phyloP scores from a whole-genome alignment of 2,329 filamentous ascomycete genomes.

The Ophiognomonia clavigignenti-juglandacearum region DNA sequence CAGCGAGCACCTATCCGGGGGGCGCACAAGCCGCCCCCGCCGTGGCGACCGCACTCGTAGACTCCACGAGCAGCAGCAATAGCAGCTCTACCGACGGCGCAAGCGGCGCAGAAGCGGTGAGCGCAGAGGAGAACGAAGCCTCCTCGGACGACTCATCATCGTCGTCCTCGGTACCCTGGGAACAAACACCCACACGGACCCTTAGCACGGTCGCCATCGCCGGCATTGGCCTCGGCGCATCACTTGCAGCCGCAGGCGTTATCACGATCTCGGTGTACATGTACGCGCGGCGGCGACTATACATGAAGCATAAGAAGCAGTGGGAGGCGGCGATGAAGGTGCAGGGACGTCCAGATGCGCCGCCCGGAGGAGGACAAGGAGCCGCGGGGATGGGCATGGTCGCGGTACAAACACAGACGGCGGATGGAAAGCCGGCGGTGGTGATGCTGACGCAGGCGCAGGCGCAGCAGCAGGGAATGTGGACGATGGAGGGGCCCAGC shows the following conservation, averaged over 20 bases:
- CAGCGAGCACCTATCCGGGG: neutral
- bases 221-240: conserved; percentile 2
- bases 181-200: neutral
- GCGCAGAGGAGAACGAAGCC: no score
- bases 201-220: conserved; percentile 3
- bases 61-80: neutral
- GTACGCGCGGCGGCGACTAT: conserved; percentile 3
- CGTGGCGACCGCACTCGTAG: neutral
- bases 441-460: neutral
- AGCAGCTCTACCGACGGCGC: neutral
- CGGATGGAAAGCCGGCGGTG: neutral
- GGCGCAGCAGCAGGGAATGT: neutral
- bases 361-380: neutral
- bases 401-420: neutral
- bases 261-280: conserved; percentile 7
- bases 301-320: conserved; percentile 7
- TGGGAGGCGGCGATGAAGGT: conserved; percentile 1
- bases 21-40: neutral
- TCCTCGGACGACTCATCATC: neutral
- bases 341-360: no score
- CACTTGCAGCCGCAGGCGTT: conserved; percentile 4
- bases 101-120: no score
- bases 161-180: neutral
- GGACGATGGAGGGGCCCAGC: neutral
- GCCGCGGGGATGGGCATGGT: neutral